phyloP scores from a whole-genome alignment of 768 basidiomycete genomes.

The Russula lepida region DNA sequence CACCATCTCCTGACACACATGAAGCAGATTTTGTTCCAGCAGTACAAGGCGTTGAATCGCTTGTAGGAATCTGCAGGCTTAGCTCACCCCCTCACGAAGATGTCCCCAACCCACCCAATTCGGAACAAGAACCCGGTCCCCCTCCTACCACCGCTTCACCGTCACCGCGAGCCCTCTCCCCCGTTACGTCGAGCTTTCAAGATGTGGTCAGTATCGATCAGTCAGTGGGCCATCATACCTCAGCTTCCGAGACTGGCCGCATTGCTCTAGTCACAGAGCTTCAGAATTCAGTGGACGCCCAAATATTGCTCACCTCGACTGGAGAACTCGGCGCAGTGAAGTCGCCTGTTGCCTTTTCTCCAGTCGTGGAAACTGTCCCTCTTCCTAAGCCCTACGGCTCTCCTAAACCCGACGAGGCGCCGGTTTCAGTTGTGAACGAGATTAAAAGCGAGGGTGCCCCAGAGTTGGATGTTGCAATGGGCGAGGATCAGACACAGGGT shows the following conservation, averaged over 20 bases:
- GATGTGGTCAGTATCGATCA: background rate
- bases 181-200: background rate
- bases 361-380: background rate
- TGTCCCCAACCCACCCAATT: background rate
- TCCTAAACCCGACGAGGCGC: background rate
- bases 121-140: background rate
- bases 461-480: background rate
- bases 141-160: background rate
- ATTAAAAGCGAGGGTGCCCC: background rate
- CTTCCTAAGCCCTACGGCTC: background rate
- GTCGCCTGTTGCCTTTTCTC: background rate
- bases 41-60: background rate
- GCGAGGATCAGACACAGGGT: background rate
- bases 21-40: background rate
- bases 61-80: background rate
- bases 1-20: background rate
- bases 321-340: background rate
- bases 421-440: background rate
- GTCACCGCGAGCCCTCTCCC: slow-evolving; percentile 1
- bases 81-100: background rate
- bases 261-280: background rate
- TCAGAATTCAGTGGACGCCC: background rate
- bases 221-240: background rate
- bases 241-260: background rate
- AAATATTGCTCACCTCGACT: background rate